These are phyloP conservation scores for Filosporella fistucella DNA, from an alignment of 495 filamentous ascomycete genomes.

Conservation along the genomic window DNA sequence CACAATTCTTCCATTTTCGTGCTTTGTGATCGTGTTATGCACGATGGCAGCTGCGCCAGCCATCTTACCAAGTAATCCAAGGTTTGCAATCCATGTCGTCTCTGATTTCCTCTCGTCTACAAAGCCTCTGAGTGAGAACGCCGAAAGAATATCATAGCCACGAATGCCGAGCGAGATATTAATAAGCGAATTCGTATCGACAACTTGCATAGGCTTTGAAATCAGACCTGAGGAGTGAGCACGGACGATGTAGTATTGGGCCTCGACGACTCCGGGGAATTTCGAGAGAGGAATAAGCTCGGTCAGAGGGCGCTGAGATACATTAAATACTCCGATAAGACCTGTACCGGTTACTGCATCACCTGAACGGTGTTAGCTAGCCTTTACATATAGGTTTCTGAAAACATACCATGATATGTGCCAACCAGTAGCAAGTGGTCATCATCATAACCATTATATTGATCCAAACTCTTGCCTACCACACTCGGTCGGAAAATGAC, in stretches of 20 bases:
- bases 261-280: conserved; percentile 63
- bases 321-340: conserved; percentile 83
- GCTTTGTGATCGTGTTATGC: conserved; percentile 46
- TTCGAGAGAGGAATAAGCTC: conserved; percentile 64
- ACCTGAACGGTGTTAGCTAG: conserved; percentile 32
- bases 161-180: conserved; percentile 53
- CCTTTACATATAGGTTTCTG: background rate
- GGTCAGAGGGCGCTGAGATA: conserved; percentile 47
- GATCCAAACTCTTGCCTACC: conserved; percentile 62
- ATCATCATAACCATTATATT: conserved; percentile 72
- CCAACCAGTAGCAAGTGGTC: conserved; percentile 70
- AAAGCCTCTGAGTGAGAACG: conserved; percentile 60
- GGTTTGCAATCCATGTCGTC: conserved; percentile 49
- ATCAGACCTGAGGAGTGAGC: conserved; percentile 66
- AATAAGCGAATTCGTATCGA: conserved; percentile 39
- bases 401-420: conserved; percentile 53
- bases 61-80: conserved; percentile 87
- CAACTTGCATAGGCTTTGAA: conserved; percentile 40
- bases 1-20: conserved; percentile 55
- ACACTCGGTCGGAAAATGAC: conserved; percentile 73
- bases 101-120: conserved; percentile 32
- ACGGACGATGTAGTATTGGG: conserved; percentile 62
- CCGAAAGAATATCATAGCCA: conserved; percentile 80
- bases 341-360: conserved; percentile 61
- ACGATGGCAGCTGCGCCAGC: conserved; percentile 78